Base-by-base conservation (phyloP, 169 alveolate species). In the Plasmodium vivax region DNA sequence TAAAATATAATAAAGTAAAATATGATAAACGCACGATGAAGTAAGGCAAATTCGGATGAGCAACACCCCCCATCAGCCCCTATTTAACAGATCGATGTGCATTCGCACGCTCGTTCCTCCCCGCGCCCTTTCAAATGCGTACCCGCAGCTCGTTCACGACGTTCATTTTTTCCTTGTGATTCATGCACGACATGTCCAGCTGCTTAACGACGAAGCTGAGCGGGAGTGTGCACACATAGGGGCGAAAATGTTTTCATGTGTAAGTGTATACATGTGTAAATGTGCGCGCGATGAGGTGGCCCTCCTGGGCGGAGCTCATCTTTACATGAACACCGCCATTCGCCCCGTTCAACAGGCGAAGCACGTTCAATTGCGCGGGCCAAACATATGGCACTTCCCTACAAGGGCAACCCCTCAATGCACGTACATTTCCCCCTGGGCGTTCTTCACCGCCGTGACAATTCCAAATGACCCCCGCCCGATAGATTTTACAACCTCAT, bases 391-490 rank as follows among this genome's bases (percentile, higher is more conserved):
- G 32, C 77, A 68, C 38, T 68, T 68, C 77, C 38, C 43, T 68
- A 30, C 36, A 68, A 68, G 38, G 34, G 77, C 19, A 68, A 19
- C 2, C 19, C 62, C 62, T 51, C 62, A 51, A 80, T 7, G 6
- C 27, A 83, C 73, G 32, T 82, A 92, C 95, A 92, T 79, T 71
- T 92, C 73, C 79, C 83, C 95, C 19, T 68, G 5, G 19, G 47
- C 85, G 27, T 82, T 74, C 75, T 82, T 81, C 36, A 92, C 95
- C 34, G 95, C 95, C 45, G 92, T 92, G 30, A 82, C 95, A 73
- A 92, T 73, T 23, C 95, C 95, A 82, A 92, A 92, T 10, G 95
- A 92, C 9, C 95, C 95, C 30, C 92, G 51, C 36, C 95, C 95
- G 38, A 92, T 92, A 34, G 82, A n/a, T 92, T 82, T 92, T 92